These are phyloP conservation scores for Trapa incisa DNA, from an alignment of 345 rosid genomes.

Conservation along the genomic window DNA sequence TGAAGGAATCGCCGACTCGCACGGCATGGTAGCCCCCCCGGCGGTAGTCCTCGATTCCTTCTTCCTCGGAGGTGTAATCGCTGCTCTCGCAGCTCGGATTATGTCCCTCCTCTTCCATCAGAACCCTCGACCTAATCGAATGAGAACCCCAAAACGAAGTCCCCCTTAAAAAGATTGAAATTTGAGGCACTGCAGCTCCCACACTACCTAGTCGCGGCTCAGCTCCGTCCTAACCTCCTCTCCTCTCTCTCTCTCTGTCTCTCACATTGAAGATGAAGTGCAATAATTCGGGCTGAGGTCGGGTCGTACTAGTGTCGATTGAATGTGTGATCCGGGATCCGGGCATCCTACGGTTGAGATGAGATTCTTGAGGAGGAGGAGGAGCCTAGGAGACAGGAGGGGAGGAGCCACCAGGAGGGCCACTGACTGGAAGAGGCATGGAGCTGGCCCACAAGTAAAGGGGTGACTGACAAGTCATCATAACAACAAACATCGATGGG, in stretches of 20 bases:
- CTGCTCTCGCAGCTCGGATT: conserved; percentile 37
- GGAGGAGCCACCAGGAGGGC: too few species aligned
- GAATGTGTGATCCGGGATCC: too few species aligned
- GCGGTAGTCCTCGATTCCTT: conserved; percentile 61
- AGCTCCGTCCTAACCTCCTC: not conserved
- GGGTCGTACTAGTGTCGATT: too few species aligned
- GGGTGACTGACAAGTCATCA: too few species aligned
- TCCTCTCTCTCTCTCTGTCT: not conserved
- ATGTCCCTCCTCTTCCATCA: conserved; percentile 26
- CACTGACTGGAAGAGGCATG: too few species aligned
- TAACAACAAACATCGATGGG: too few species aligned
- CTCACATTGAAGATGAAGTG: not conserved
- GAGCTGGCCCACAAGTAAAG: too few species aligned
- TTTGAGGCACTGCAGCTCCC: not conserved
- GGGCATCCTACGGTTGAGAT: too few species aligned
- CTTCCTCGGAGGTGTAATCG: conserved; percentile 59
- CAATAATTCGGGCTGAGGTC: too few species aligned
- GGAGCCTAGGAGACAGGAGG: too few species aligned
- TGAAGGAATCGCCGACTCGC: conserved; percentile 51
- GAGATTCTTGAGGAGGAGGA: too few species aligned
- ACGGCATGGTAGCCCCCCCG: conserved; percentile 68
- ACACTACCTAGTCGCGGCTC: not conserved
- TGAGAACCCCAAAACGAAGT: not conserved
- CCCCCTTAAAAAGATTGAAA: not conserved
- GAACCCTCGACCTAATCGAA: not conserved